Percentiles rank a stretch among this genome's conserved stretches.
Evolutionary conservation across 352 stramenopile species (phyloP).

Genomic region (Blastocystis sp.): DNA sequence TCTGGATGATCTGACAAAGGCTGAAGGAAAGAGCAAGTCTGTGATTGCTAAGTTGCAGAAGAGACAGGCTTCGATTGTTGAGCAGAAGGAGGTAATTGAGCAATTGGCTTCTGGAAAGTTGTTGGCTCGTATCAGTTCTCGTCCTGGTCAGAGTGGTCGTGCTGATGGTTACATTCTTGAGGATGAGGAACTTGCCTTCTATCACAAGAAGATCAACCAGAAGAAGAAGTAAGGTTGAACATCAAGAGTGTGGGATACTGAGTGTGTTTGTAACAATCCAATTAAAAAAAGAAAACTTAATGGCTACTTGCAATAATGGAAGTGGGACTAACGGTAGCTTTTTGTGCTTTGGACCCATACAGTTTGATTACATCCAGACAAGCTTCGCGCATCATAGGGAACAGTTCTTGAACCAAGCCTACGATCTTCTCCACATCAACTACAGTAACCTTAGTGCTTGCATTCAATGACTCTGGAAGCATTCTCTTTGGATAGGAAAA

Average conservation of each 20-base stretch:
- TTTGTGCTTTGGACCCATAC: background rate
- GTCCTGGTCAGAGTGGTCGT: slow-evolving; percentile 57
- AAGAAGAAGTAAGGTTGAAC: slow-evolving; percentile 53
- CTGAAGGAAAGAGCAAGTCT: no score
- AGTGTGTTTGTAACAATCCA: background rate
- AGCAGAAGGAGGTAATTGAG: no score
- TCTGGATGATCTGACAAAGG: slow-evolving; percentile 1
- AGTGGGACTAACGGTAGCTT: slow-evolving; percentile 1
- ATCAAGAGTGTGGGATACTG: background rate
- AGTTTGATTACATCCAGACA: background rate
- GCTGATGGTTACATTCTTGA: slow-evolving; percentile 63
- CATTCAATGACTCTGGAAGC: background rate
- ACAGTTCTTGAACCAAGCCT: background rate
- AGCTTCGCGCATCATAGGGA: slow-evolving; percentile 22
- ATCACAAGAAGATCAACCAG: no score
- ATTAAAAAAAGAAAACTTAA: slow-evolving; percentile 54
- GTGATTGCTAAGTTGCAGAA: no score
- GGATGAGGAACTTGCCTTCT: no score
- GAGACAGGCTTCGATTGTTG: no score
- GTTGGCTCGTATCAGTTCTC: slow-evolving; percentile 53
- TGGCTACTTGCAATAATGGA: background rate
- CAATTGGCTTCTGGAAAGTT: slow-evolving; percentile 44
- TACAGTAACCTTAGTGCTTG: background rate
- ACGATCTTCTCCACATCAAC: background rate
- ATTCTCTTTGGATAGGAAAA: background rate